Evolutionary conservation across 768 basidiomycete genomes (phyloP).

Genomic region (Termitomyces titanicus): DNA sequence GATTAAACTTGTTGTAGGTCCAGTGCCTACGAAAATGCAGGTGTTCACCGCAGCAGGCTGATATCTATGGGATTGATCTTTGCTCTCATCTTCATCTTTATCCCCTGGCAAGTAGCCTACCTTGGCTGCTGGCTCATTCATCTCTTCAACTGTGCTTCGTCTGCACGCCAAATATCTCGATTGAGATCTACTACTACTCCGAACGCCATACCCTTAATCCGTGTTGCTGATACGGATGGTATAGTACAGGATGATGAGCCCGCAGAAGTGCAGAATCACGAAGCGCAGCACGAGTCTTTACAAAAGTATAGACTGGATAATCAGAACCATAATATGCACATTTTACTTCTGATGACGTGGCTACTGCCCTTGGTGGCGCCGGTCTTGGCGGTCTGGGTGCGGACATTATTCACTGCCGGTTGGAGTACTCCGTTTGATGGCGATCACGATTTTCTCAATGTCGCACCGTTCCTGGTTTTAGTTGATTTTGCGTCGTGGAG

Average conservation of each 20-base stretch:
- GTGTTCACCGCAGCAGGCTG: slow-evolving; percentile 44
- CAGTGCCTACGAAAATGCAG: slow-evolving; percentile 26
- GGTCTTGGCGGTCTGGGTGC: slow-evolving; percentile 84
- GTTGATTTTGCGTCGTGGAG: slow-evolving; percentile 59
- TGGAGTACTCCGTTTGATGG: slow-evolving; percentile 76
- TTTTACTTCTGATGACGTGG: slow-evolving; percentile 77
- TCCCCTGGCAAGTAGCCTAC: slow-evolving; percentile 94
- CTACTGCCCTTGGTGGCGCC: slow-evolving; percentile 75
- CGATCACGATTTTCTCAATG: slow-evolving; percentile 70
- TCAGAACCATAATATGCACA: slow-evolving; percentile 51
- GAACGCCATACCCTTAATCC: slow-evolving; percentile 21
- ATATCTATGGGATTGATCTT: slow-evolving; percentile 61
- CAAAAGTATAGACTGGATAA: slow-evolving; percentile 23
- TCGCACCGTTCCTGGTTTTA: slow-evolving; percentile 59
- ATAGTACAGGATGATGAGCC: slow-evolving; percentile 14
- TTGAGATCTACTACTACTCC: slow-evolving; percentile 10
- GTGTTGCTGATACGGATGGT: slow-evolving; percentile 10
- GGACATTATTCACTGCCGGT: slow-evolving; percentile 79
- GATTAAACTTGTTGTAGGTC: neutral
- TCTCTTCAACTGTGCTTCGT: slow-evolving; percentile 55
- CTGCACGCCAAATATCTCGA: slow-evolving; percentile 17
- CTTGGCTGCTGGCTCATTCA: slow-evolving; percentile 83
- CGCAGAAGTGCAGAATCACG: slow-evolving; percentile 6
- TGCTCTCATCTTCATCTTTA: slow-evolving; percentile 61
- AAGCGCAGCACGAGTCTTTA: slow-evolving; percentile 4